Base-by-base conservation (phyloP, 2,329 filamentous ascomycete genomes). In the Pestalotiopsis sp. region DNA sequence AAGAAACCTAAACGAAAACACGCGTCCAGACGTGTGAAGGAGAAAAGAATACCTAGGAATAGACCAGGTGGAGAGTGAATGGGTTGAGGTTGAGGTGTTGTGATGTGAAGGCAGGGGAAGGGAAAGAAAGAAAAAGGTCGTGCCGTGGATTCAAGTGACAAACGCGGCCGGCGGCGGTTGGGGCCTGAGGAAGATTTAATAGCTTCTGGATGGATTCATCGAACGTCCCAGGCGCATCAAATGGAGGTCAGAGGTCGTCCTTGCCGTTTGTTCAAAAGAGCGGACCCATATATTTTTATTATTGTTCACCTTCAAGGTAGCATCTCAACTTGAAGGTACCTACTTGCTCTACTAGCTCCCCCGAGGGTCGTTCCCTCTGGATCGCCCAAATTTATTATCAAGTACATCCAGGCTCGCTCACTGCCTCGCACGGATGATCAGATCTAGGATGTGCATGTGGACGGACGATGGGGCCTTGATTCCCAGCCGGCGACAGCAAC, bases 1-100 rank as follows among this genome's bases (percentile, higher is more conserved):
- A 71, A 60, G 67, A 72, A 36, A 75, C 72, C 68, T 72, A 68
- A 73, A 73, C 65, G 69, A 67, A 36, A 36, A 36, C 31, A 71
- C 67, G 72, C 66, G 68, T 71, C 69, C 68, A 69, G 69, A 70
- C 69, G 65, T 66, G 45, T 52, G 66, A 66, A 67, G 66, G 59
- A 60, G 38, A 66, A 41, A 55, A 60, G 31, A 59, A 64, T 41
- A 60, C 45, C 45, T 66, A 66, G 27, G 55, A 65, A 65, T 65
- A 20, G 20, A 27, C 17, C 36, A 49, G 41, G 41, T 52, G 62
- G 20, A 59, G 25, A 59, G 41, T 52, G 62, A 20, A 59, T 25
- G 25, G 57, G 57, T 59, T 23, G 41, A 60, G 52, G 64, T 59
- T 6, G 41, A 65, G 49, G 52, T 25, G 64, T 31, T 52, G 45